A percentile compares a stretch with the other conserved stretches of the same genome.
phyloP scores from a whole-genome alignment of 2,329 filamentous ascomycete species.

The Ophiocordyceps polyrhachis-furcata region DNA sequence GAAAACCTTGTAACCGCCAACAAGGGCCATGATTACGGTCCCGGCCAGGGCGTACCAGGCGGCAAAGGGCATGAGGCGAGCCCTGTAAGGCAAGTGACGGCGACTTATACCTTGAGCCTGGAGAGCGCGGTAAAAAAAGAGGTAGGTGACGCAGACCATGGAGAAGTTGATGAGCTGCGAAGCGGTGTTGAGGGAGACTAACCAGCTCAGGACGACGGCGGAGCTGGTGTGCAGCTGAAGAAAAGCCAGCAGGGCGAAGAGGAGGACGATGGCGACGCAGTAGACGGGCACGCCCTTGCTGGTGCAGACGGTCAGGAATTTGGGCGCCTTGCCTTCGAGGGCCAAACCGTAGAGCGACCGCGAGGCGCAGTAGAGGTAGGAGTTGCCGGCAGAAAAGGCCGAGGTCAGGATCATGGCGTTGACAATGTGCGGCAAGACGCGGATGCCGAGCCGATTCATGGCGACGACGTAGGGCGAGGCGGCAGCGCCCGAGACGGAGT shows the following conservation, averaged over 20 bases:
- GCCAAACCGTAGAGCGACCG: constrained; percentile 50
- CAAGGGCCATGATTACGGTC: constrained; percentile 53
- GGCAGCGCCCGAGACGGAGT: constrained; percentile 44
- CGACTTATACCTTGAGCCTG: constrained; percentile 50
- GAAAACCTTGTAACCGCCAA: constrained; percentile 62
- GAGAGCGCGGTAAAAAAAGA: constrained; percentile 53
- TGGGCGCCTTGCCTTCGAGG: constrained; percentile 47
- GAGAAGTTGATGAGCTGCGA: constrained; percentile 58
- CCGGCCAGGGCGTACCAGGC: constrained; percentile 47
- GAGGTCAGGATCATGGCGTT: constrained; percentile 55
- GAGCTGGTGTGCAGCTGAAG: constrained; percentile 49
- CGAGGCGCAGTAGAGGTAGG: constrained; percentile 44
- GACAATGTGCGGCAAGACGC: constrained; percentile 48
- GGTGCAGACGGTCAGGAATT: constrained; percentile 40
- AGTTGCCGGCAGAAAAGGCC: constrained; percentile 49
- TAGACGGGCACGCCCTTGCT: constrained; percentile 53
- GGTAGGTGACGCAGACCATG: constrained; percentile 50
- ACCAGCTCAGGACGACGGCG: constrained; percentile 53
- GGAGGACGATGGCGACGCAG: constrained; percentile 46
- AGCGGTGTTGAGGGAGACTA: constrained; percentile 50
- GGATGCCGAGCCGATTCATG: constrained; percentile 47
- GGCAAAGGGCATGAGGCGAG: constrained; percentile 49
- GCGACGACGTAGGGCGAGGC: constrained; percentile 49
- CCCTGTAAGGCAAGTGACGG: constrained; percentile 49
- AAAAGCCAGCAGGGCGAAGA: constrained; percentile 54